Evolutionary conservation across 2,329 filamentous ascomycete species (phyloP).

Genomic region (Clonostachys sp.): DNA sequence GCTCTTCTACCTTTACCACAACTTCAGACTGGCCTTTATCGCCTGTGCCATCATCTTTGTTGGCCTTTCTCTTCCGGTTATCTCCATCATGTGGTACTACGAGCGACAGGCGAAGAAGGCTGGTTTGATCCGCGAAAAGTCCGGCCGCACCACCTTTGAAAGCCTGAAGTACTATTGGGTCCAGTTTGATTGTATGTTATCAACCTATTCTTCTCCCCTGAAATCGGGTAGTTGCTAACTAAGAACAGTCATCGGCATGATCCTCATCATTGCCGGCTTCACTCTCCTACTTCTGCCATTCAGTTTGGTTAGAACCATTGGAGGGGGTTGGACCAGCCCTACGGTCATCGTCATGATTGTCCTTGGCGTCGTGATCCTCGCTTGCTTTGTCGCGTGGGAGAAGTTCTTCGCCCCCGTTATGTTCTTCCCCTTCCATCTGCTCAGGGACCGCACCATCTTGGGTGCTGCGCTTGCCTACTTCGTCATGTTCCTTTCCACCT

Average conservation of each 20-base stretch:
- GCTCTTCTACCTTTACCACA: conserved; percentile 19
- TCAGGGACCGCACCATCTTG: conserved; percentile 41
- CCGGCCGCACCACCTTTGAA: conserved; percentile 19
- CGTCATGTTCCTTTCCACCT: conserved; percentile 26
- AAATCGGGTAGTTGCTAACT: no score
- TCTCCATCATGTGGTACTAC: conserved; percentile 49
- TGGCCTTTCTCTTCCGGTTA: conserved; percentile 50
- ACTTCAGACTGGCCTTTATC: conserved; percentile 1
- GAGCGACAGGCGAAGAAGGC: conserved; percentile 50
- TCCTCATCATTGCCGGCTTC: conserved; percentile 53
- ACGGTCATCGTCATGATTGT: conserved; percentile 58
- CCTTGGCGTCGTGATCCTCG: conserved; percentile 52
- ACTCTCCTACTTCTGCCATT: conserved; percentile 62
- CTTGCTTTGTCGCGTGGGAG: conserved; percentile 52
- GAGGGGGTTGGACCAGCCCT: conserved; percentile 42
- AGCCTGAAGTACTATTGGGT: conserved; percentile 43
- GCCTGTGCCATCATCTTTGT: conserved; percentile 57
- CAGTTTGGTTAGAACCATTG: conserved; percentile 42
- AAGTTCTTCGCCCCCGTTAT: conserved; percentile 50
- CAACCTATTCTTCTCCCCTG: no score
- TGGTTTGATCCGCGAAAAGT: conserved; percentile 35
- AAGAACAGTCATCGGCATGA: conserved; percentile 37
- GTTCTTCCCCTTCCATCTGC: conserved; percentile 48
- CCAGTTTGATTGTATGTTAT: conserved; percentile 44
- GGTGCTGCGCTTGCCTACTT: conserved; percentile 26